These are phyloP conservation scores for Cystofilobasidium bisporidii DNA, from an alignment of 768 basidiomycete genomes.

Conservation along the genomic window DNA sequence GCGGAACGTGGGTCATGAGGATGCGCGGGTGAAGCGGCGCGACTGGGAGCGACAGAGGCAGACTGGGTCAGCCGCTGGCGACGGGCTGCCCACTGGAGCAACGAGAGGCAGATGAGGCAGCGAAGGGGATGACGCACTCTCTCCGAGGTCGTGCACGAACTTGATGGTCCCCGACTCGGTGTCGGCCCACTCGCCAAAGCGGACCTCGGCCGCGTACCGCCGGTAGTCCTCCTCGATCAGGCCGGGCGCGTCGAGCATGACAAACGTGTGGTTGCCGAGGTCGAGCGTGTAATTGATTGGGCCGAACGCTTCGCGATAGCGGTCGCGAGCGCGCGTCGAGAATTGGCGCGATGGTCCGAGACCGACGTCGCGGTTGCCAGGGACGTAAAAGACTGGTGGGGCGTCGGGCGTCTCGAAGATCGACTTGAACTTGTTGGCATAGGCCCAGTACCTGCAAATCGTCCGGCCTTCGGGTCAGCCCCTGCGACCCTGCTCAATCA, in stretches of 20 bases:
- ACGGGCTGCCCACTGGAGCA: too few species aligned
- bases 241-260: constrained; percentile 63
- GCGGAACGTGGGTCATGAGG: constrained; percentile 80
- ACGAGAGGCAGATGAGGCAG: neutral
- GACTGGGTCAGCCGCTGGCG: neutral
- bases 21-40: constrained; percentile 48
- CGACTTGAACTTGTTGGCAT: constrained; percentile 56
- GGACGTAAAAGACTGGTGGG: constrained; percentile 59
- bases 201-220: constrained; percentile 38
- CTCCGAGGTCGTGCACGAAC: constrained; percentile 21
- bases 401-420: constrained; percentile 53
- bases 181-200: constrained; percentile 24
- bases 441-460: constrained; percentile 65
- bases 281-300: constrained; percentile 51
- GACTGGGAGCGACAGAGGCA: constrained; percentile 29
- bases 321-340: constrained; percentile 48
- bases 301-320: constrained; percentile 70
- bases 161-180: constrained; percentile 26
- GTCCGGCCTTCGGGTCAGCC: too few species aligned
- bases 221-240: constrained; percentile 63
- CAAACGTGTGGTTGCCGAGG: constrained; percentile 61
- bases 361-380: constrained; percentile 85
- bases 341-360: constrained; percentile 45
- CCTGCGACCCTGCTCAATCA: too few species aligned
- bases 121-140: constrained; percentile 4